Evolutionary conservation across 176 grass and related monocot species (phyloP).

Genomic region (Oryza glaberrima): DNA sequence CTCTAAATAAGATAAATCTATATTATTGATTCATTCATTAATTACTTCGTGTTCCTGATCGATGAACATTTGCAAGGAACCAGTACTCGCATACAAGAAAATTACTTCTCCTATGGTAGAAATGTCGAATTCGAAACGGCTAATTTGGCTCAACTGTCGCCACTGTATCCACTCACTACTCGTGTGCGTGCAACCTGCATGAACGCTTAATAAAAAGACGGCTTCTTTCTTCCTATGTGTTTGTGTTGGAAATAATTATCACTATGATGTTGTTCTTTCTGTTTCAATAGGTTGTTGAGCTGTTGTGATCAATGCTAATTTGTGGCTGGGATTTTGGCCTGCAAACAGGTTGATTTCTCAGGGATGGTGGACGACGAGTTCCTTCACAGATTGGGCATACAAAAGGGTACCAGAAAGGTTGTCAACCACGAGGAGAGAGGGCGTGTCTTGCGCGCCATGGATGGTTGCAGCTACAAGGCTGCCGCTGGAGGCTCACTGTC

Average conservation of each 20-base stretch:
- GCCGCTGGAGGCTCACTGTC: conserved; percentile 90
- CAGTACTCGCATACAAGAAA: neutral
- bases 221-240: neutral
- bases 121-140: neutral
- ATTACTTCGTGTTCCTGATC: neutral
- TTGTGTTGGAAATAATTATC: neutral
- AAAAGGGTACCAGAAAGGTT: conserved; percentile 83
- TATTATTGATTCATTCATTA: neutral
- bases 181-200: neutral
- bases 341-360: conserved; percentile 84
- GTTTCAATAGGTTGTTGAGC: neutral
- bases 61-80: neutral
- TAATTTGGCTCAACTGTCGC: neutral
- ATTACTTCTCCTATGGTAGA: neutral
- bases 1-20: neutral
- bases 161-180: neutral
- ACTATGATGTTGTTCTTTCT: neutral
- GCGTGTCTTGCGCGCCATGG: conserved; percentile 76
- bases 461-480: conserved; percentile 95
- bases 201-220: neutral
- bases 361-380: conserved; percentile 85
- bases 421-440: conserved; percentile 97
- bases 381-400: conserved; percentile 65
- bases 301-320: conserved; percentile 24
- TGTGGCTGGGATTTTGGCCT: neutral